Conservation (phyloP, 2,329 filamentous ascomycete species). For the Ophiocordyceps robertsii region DNA sequence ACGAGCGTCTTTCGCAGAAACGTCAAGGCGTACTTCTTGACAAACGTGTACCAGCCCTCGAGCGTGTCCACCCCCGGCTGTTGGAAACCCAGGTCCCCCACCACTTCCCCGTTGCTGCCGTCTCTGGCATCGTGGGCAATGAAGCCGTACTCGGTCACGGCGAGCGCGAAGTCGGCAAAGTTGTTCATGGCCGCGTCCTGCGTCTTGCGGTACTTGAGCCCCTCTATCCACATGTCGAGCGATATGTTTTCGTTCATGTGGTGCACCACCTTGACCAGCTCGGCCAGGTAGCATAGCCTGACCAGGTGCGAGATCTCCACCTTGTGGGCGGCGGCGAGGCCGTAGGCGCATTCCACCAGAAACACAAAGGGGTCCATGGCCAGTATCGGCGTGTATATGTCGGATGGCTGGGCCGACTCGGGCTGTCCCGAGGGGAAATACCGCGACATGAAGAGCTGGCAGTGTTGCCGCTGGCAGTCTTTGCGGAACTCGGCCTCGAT, state of each 20-base stretch:
- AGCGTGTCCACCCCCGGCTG: constrained; percentile 41
- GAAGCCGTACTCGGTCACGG: constrained; percentile 30
- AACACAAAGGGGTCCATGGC: constrained; percentile 65
- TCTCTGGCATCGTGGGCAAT: constrained; percentile 21
- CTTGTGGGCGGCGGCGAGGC: constrained; percentile 50
- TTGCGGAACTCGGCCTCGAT: constrained; percentile 53
- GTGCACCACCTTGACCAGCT: constrained; percentile 71
- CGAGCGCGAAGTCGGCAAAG: constrained; percentile 42
- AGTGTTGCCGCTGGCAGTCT: constrained; percentile 59
- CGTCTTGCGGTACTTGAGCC: constrained; percentile 26
- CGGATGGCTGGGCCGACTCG: constrained; percentile 25
- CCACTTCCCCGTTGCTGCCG: constrained; percentile 11
- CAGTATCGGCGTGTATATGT: constrained; percentile 45
- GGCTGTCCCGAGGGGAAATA: constrained; percentile 30
- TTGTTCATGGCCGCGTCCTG: constrained; percentile 35
- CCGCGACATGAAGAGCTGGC: constrained; percentile 58
- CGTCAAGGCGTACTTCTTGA: constrained; percentile 72
- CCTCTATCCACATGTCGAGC: constrained; percentile 31
- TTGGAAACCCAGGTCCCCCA: constrained; percentile 35
- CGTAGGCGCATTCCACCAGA: constrained; percentile 64
- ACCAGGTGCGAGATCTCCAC: constrained; percentile 70
- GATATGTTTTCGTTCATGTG: constrained; percentile 43
- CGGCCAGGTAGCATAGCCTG: constrained; percentile 76
- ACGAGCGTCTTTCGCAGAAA: constrained; percentile 81
- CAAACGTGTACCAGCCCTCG: constrained; percentile 42